Conservation (phyloP, 1,139 yeast species). For the Blastobotrys malaysiensis region DNA sequence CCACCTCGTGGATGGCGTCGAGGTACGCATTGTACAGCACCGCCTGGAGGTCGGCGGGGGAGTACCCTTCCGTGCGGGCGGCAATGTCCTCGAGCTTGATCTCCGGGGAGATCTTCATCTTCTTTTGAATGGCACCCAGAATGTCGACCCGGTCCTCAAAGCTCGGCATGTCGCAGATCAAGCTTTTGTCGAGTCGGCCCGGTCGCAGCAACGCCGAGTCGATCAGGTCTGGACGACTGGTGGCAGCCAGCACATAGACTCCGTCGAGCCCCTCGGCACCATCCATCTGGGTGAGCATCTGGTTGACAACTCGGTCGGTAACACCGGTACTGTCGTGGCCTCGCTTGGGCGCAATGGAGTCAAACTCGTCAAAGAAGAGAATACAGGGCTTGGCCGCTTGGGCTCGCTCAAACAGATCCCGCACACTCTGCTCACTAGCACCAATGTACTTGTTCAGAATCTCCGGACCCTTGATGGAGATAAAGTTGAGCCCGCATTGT, state of each 20-base stretch:
- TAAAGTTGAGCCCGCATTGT: constrained; percentile 90
- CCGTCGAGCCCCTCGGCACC: constrained; percentile 99
- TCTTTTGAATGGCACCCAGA: constrained; percentile 50
- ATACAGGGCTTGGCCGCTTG: constrained; percentile 93
- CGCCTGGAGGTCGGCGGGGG: constrained; percentile 96
- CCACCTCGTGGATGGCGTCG: constrained; percentile 77
- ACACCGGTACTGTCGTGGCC: constrained; percentile 99
- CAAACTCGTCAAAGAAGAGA: constrained; percentile 92
- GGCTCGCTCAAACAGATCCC: constrained; percentile 91
- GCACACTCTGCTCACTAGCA: constrained; percentile 90
- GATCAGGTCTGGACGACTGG: constrained; percentile 89
- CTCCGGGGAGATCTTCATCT: constrained; percentile 37
- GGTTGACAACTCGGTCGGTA: constrained; percentile 95
- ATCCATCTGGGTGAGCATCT: constrained; percentile 96
- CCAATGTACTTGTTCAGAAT: constrained; percentile 94
- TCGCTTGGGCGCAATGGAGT: constrained; percentile 95
- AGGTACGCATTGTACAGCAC: constrained; percentile 86
- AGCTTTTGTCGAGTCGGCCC: constrained; percentile 89
- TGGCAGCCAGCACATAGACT: constrained; percentile 93
- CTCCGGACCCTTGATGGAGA: constrained; percentile 94
- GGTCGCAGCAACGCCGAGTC: constrained; percentile 94
- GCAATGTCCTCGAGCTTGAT: constrained; percentile 58
- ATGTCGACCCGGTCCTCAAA: constrained; percentile 69
- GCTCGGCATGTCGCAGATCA: constrained; percentile 83
- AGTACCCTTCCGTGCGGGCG: constrained; percentile 60